Conservation (phyloP, 768 basidiomycete species). For the Tylopilus subfusipes region DNA sequence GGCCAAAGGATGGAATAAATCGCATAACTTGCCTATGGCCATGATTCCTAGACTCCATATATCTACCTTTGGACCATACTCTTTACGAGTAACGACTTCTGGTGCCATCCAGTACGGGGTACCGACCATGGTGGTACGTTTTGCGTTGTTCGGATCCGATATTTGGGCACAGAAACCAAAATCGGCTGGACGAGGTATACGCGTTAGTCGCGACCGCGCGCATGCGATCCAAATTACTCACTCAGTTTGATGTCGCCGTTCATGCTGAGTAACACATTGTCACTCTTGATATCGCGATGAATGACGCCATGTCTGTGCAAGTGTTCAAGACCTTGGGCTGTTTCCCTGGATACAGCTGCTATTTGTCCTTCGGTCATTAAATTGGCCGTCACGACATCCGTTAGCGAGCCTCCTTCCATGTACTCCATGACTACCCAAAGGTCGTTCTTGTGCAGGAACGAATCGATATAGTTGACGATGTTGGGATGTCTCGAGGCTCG, state of each 20-base stretch:
- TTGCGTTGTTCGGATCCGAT: slow-evolving; percentile 82
- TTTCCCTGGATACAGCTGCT: slow-evolving; percentile 92
- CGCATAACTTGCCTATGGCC: slow-evolving; percentile 69
- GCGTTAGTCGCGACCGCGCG: background rate
- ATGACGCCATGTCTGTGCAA: slow-evolving; percentile 96
- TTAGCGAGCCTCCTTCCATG: slow-evolving; percentile 95
- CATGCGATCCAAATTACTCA: slow-evolving; percentile 44
- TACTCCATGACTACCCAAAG: slow-evolving; percentile 99
- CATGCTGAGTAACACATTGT: slow-evolving; percentile 91
- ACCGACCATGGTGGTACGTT: slow-evolving; percentile 97
- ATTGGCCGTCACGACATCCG: slow-evolving; percentile 86
- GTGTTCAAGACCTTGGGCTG: slow-evolving; percentile 89
- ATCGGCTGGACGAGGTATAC: slow-evolving; percentile 57
- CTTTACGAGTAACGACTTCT: slow-evolving; percentile 95
- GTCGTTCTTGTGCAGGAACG: slow-evolving; percentile 96
- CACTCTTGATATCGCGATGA: slow-evolving; percentile 98
- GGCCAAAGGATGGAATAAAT: background rate
- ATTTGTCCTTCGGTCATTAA: slow-evolving; percentile 99
- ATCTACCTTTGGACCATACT: slow-evolving; percentile 98
- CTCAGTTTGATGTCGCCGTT: slow-evolving; percentile 97
- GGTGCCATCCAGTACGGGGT: slow-evolving; percentile 99
- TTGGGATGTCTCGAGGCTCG: slow-evolving; percentile 95
- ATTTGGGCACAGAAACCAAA: slow-evolving; percentile 99
- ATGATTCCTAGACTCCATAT: slow-evolving; percentile 97
- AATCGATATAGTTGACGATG: slow-evolving; percentile 99